phyloP scores from a whole-genome alignment of 148 eudicot genomes.

The Suaeda aralocaspica region DNA sequence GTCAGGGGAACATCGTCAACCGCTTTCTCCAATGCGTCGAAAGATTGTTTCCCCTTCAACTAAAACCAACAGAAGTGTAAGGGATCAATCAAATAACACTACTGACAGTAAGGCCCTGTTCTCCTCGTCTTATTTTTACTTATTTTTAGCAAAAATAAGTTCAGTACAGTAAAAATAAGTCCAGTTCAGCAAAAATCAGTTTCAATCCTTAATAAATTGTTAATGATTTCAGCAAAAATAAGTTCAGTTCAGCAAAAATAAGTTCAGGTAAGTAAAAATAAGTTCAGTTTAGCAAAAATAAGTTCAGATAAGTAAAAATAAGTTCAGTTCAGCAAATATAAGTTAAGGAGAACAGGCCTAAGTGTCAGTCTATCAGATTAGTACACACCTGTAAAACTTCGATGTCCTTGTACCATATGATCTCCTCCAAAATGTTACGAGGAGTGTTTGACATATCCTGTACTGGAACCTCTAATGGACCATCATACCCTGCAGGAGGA shows the following conservation, averaged over 20 bases:
- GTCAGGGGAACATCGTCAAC: conserved; percentile 57
- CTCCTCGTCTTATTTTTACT: no score
- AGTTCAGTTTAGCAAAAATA: no score
- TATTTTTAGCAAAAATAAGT: no score
- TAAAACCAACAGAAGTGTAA: conserved; percentile 14
- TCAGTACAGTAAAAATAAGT: no score
- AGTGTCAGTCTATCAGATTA: background rate
- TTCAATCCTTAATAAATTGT: no score
- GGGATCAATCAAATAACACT: background rate
- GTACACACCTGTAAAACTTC: conserved; percentile 73
- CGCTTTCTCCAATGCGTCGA: conserved; percentile 41
- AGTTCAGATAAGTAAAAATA: no score
- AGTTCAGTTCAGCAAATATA: no score
- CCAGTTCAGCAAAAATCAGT: no score
- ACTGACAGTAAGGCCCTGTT: conserved; percentile 1
- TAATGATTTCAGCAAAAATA: no score
- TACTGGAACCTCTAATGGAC: conserved; percentile 67
- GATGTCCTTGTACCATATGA: conserved; percentile 78
- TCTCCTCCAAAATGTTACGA: conserved; percentile 82
- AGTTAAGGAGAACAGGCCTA: no score
- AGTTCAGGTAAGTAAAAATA: no score
- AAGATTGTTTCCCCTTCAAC: conserved; percentile 65
- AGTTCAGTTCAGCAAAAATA: no score
- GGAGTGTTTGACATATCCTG: conserved; percentile 63
- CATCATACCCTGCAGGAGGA: conserved; percentile 71